phyloP scores from a whole-genome alignment of 2,329 filamentous ascomycete species.

The Phoma sp. region DNA sequence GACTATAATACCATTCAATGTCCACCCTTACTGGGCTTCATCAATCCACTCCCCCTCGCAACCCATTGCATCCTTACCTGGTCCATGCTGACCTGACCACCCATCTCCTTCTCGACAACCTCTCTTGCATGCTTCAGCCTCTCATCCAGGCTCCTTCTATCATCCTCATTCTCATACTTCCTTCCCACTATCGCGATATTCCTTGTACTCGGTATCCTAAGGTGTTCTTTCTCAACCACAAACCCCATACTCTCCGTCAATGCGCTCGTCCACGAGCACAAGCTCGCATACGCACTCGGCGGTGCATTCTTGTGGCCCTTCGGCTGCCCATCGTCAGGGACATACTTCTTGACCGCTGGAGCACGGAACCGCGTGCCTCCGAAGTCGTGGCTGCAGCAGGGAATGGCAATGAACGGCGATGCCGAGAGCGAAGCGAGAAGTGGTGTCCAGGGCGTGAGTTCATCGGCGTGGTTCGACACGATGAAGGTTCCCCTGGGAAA shows the following conservation, averaged over 20 bases:
- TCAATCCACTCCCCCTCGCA: constrained; percentile 56
- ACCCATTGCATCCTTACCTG: constrained; percentile 58
- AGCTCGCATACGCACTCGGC: constrained; percentile 78
- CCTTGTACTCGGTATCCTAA: constrained; percentile 90
- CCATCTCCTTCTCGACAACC: constrained; percentile 64
- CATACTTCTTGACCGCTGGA: constrained; percentile 32
- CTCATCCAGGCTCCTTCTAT: constrained; percentile 60
- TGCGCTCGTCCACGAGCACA: constrained; percentile 77
- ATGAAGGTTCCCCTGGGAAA: constrained; percentile 84
- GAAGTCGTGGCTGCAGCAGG: constrained; percentile 91
- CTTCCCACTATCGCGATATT: constrained; percentile 83
- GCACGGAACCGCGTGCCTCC: constrained; percentile 76
- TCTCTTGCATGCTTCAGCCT: constrained; percentile 66
- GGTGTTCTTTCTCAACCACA: constrained; percentile 78
- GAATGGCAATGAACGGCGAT: constrained; percentile 88
- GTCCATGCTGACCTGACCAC: constrained; percentile 45
- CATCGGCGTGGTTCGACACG: constrained; percentile 95
- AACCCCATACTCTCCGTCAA: constrained; percentile 77
- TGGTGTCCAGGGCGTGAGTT: constrained; percentile 95
- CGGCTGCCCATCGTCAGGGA: constrained; percentile 25
- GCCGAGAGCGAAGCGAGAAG: constrained; percentile 77
- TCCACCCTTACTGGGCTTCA: constrained; percentile 51
- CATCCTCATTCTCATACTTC: constrained; percentile 39
- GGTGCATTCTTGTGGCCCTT: constrained; percentile 39
- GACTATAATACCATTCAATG: constrained; percentile 35